Conservation (phyloP, 345 rosid species). For the Kernera saxatilis region DNA sequence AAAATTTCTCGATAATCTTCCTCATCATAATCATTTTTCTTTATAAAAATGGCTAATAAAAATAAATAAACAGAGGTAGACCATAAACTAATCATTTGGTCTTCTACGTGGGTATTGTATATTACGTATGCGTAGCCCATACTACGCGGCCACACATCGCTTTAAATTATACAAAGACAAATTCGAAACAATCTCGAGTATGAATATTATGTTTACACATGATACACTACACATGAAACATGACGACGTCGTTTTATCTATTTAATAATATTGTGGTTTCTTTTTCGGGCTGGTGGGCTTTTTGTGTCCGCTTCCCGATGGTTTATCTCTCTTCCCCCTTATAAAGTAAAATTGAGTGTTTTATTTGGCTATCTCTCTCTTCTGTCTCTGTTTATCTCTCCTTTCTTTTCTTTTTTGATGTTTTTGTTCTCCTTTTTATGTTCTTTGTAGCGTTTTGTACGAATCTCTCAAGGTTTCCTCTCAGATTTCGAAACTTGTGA, state of each 20-base stretch:
- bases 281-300: conserved; percentile 32
- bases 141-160: conserved; percentile 2
- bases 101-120: conserved; percentile 19
- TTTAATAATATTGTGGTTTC: conserved; percentile 17
- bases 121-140: conserved; percentile 22
- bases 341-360: conserved; percentile 10
- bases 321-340: background rate
- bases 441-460: background rate
- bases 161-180: conserved; percentile 25
- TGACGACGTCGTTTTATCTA: background rate
- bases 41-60: background rate
- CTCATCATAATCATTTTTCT: background rate
- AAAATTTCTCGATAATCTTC: background rate
- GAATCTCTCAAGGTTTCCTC: conserved; percentile 20
- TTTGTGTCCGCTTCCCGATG: conserved; percentile 32
- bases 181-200: conserved; percentile 26
- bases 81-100: conserved; percentile 33
- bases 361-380: conserved; percentile 22
- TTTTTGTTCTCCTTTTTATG: conserved; percentile 10
- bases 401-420: background rate
- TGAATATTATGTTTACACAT: background rate
- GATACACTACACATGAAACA: too few relatives aligned
- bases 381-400: background rate
- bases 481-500: conserved; percentile 6
- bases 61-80: conserved; percentile 8